A percentile compares a stretch with the other conserved stretches of the same genome.
These are phyloP conservation scores for Euclidium syriacum DNA, from an alignment of 345 rosid genomes.

Conservation along the genomic window DNA sequence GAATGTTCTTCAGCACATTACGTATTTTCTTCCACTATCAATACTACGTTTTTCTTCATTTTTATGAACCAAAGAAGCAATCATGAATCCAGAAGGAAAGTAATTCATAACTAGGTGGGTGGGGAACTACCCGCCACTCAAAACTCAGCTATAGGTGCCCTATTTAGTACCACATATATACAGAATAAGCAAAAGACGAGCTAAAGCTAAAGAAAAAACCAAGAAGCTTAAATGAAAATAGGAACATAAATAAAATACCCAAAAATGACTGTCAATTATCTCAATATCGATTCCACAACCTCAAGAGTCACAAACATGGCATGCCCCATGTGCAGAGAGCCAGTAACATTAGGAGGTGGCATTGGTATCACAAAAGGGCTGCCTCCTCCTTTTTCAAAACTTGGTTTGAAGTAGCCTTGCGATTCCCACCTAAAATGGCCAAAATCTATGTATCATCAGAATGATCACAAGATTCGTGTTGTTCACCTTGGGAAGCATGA, in stretches of 20 bases:
- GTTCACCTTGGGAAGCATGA: background rate
- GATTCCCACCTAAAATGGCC: constrained; percentile 81
- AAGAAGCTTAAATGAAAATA: background rate
- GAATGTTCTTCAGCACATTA: background rate
- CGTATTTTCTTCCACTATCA: background rate
- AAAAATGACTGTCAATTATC: constrained; percentile 27
- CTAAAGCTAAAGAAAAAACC: constrained; percentile 13
- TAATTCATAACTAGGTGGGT: background rate
- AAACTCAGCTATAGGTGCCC: background rate
- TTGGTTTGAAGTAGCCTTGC: constrained; percentile 89
- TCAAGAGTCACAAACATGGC: constrained; percentile 98
- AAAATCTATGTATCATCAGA: background rate
- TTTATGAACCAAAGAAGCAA: background rate
- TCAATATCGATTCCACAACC: constrained; percentile 44
- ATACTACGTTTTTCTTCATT: background rate
- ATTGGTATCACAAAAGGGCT: constrained; percentile 88
- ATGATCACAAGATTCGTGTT: background rate
- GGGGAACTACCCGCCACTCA: background rate
- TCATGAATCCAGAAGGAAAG: background rate
- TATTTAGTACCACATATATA: background rate
- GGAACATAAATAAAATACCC: constrained; percentile 22
- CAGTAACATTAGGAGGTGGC: constrained; percentile 99
- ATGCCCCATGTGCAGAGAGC: constrained; percentile 98
- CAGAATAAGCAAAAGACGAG: background rate
- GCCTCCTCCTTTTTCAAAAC: constrained; percentile 48